Evolutionary conservation across 2,329 filamentous ascomycete genomes (phyloP).

Genomic region (Cordyceps javanica): DNA sequence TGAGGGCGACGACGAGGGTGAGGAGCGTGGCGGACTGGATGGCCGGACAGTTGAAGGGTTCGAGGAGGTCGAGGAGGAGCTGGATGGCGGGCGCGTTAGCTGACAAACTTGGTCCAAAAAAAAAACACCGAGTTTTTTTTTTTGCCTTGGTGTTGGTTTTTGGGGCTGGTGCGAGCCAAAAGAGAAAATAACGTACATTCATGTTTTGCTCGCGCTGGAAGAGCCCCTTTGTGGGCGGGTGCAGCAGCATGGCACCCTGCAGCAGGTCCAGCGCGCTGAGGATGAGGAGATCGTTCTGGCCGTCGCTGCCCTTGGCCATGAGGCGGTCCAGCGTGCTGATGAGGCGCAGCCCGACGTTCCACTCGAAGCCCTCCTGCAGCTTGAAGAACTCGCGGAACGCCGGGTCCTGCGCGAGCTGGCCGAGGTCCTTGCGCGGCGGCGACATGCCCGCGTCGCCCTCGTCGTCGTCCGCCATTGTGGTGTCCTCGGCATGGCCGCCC

Average conservation of each 20-base stretch:
- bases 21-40: constrained; percentile 88
- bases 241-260: constrained; percentile 80
- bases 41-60: constrained; percentile 83
- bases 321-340: constrained; percentile 81
- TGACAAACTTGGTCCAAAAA: neutral
- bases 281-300: constrained; percentile 82
- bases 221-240: constrained; percentile 80
- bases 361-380: constrained; percentile 93
- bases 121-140: too few relatives aligned
- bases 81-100: constrained; percentile 21
- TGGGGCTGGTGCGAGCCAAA: too few relatives aligned
- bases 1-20: constrained; percentile 80
- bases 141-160: neutral
- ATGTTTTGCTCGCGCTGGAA: constrained; percentile 90
- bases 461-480: constrained; percentile 18
- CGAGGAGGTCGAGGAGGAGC: constrained; percentile 89
- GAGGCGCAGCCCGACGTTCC: constrained; percentile 86
- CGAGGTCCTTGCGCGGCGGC: constrained; percentile 54
- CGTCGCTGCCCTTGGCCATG: constrained; percentile 74
- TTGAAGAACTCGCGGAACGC: constrained; percentile 96
- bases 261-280: constrained; percentile 82
- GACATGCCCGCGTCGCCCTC: constrained; percentile 22
- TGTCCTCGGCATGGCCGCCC: neutral
- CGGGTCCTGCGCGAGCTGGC: constrained; percentile 69
- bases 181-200: constrained; percentile 56